phyloP scores from a whole-genome alignment of 2,329 filamentous ascomycete species.

The Trichophyton benhamiae region DNA sequence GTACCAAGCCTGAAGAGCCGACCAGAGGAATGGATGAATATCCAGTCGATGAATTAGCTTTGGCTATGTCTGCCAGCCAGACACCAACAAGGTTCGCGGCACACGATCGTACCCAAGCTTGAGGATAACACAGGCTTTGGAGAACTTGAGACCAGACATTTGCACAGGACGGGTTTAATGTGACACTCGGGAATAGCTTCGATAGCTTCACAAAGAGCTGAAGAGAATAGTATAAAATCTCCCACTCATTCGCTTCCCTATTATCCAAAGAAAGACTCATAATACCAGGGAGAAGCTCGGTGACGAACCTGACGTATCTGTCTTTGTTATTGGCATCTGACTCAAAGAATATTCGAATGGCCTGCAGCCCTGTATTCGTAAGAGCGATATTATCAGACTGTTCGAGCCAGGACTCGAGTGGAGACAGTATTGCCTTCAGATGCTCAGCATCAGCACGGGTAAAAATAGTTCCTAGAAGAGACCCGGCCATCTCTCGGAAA shows the following conservation, averaged over 20 bases:
- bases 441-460: slow-evolving; percentile 62
- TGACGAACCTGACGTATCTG: slow-evolving; percentile 55
- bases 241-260: slow-evolving; percentile 45
- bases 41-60: slow-evolving; percentile 43
- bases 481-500: slow-evolving; percentile 69
- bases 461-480: slow-evolving; percentile 70
- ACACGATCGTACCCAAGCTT: slow-evolving; percentile 63
- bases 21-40: slow-evolving; percentile 48
- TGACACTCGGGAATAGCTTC: slow-evolving; percentile 50
- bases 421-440: slow-evolving; percentile 54
- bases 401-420: slow-evolving; percentile 64
- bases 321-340: slow-evolving; percentile 50
- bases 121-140: slow-evolving; percentile 57
- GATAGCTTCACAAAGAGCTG: slow-evolving; percentile 56
- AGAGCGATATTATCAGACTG: slow-evolving; percentile 61
- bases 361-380: slow-evolving; percentile 61
- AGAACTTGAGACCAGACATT: slow-evolving; percentile 61
- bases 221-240: slow-evolving; percentile 62
- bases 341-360: slow-evolving; percentile 74
- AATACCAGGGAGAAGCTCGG: slow-evolving; percentile 42
- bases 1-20: slow-evolving; percentile 57
- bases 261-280: slow-evolving; percentile 40
- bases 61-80: slow-evolving; percentile 71
- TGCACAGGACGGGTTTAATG: slow-evolving; percentile 48
- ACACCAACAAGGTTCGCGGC: slow-evolving; percentile 60